Base-by-base conservation (phyloP, 306 rosid genomes). In the Carpinus fangiana region DNA sequence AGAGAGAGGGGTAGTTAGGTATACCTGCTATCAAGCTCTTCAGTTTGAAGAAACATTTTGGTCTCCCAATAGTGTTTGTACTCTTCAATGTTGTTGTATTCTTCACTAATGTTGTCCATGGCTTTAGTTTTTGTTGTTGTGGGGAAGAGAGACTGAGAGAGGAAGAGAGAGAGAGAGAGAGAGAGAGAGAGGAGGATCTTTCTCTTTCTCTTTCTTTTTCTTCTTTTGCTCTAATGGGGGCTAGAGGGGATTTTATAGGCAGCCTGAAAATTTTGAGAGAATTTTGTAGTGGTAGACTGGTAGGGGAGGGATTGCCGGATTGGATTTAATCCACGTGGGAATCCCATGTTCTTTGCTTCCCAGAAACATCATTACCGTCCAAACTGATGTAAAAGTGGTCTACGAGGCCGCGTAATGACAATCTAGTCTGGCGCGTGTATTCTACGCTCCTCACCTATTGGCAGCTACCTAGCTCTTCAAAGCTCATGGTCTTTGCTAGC, bases 31-130 rank as follows among this genome's bases (percentile, higher is more conserved):
- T 88, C 97, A 12, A 90, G 79, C 68, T 94, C 97, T 75, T 89
- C 90, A 12, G 88, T 81, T 82, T 82, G 93, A 81, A 89, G 78
- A 86, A 90, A 90, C 85, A 86, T 87, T 68, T 76, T 91, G 87
- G 89, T 86, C 38, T 91, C 98, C 89, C 96, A 92, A 60, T 89
- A 90, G 81, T 81, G 79, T 45, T 79, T 83, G 82, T 90, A 90
- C 41, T 67, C 50, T 38, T n/a, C 14, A 11, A 48, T 48, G 14
- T 48, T 48, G 52, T 48, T 67, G 47, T 41, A 67, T 18, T 92
- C 98, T 0, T 90, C 91, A 3, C 89, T 89, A 59, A 83, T 80
- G 80, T 84, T 87, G 78, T 92, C 97, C 97, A 94, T 94, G 65
- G 47, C 9, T 79, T 11, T 9, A 53, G 48, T 16, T 4, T 43